Evolutionary conservation across 2,329 filamentous ascomycete species (phyloP), one percentile per base, ranked within the genome.

Genomic region (Talaromyces sp.): DNA sequence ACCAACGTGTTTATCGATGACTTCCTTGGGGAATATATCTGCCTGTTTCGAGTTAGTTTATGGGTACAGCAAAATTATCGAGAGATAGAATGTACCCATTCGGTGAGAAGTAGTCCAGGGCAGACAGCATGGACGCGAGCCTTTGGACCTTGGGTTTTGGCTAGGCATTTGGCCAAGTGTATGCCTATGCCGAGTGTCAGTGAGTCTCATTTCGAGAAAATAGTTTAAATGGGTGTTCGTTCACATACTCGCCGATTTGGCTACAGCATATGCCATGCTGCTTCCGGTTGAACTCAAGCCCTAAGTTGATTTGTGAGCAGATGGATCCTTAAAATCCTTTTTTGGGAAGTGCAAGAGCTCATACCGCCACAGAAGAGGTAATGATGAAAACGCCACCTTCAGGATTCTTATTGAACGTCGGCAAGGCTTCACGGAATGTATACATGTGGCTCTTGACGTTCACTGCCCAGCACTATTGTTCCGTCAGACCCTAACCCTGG

Each of bases 261-360:
- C 89, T 19, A 93, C 87, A 0, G 86, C 81, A 69, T 95, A 95
- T 3, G 90, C 84, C 87, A 87, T 82, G 49, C 81, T 83, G 65
- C 81, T 84, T 4, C 84, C 84, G 57, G 70, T 71, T 56, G 82
- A 72, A n/a, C 76, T 69, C 62, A 82, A 65, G 52, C 80, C 80
- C 80, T 82, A 63, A 8, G 19, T 53, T 24, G 38, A 43, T 31
- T n/a, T 54, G 43, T 46, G 38, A 21, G 55, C 32, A 63, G 13
- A 17, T 43, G 46, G 1, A 19, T 1, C 4, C 49, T 26, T 8
- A 46, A 35, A 67, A 68, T 24, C 61, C 21, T 66, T 59, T 69
- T 49, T 27, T 27, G 26, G 26, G 41, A 43, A 57, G 50, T 62
- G 65, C 4, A 29, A 50, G 13, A n/a, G n/a, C 14, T 58, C 76